Percentiles rank a stretch among this genome's conserved stretches.
Evolutionary conservation across 495 filamentous ascomycete species (phyloP).

Genomic region (Letharia columbiana): DNA sequence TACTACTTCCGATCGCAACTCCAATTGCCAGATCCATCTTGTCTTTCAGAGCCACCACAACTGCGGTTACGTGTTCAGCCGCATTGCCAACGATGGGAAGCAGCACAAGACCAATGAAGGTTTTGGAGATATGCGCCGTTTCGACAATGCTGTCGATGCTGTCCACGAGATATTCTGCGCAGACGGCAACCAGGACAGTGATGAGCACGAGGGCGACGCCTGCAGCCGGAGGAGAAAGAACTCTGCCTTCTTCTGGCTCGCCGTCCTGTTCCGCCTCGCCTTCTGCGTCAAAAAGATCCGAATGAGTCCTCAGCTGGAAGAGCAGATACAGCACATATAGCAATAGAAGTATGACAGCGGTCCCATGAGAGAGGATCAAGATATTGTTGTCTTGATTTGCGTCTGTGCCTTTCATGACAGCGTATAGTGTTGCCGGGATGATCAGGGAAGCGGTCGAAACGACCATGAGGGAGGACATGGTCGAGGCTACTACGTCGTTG

Average conservation of each 20-base stretch:
- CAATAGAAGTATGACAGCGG: slow-evolving; percentile 76
- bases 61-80: slow-evolving; percentile 92
- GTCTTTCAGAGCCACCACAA: slow-evolving; percentile 83
- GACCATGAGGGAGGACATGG: slow-evolving; percentile 93
- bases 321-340: slow-evolving; percentile 85
- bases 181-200: slow-evolving; percentile 78
- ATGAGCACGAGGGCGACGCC: slow-evolving; percentile 61
- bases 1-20: slow-evolving; percentile 79
- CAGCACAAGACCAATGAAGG: slow-evolving; percentile 90
- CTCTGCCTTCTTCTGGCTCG: slow-evolving; percentile 46
- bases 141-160: slow-evolving; percentile 85
- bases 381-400: slow-evolving; percentile 53
- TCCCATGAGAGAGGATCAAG: slow-evolving; percentile 79
- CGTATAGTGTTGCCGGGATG: slow-evolving; percentile 77
- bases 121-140: slow-evolving; percentile 80
- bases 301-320: slow-evolving; percentile 83
- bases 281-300: slow-evolving; percentile 67
- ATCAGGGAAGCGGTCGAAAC: slow-evolving; percentile 86
- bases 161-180: slow-evolving; percentile 87
- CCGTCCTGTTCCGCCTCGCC: slow-evolving; percentile 34
- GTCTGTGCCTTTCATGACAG: slow-evolving; percentile 35
- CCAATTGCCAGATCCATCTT: slow-evolving; percentile 98
- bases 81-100: slow-evolving; percentile 97
- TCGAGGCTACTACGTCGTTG: slow-evolving; percentile 81
- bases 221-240: slow-evolving; percentile 66